A percentile compares a stretch with the other conserved stretches of the same genome.
phyloP scores from a whole-genome alignment of 2,329 filamentous ascomycete genomes.

The Fusarium bulbicola region DNA sequence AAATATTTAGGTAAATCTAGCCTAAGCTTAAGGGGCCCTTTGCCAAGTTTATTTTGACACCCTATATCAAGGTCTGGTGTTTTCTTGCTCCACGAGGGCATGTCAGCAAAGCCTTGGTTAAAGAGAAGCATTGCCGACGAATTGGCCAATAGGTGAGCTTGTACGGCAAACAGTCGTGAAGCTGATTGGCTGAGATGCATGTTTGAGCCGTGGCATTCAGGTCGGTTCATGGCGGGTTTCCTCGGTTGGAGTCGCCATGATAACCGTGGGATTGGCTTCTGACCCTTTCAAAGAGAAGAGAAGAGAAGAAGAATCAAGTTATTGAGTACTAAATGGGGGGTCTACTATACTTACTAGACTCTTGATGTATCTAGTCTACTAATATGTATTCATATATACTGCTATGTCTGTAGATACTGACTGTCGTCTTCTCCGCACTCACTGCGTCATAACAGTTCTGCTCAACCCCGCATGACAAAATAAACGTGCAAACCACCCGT shows the following conservation, averaged over 20 bases:
- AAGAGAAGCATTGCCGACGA: constrained; percentile 37
- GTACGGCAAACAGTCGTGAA: constrained; percentile 12
- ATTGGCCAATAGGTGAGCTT: constrained; percentile 45
- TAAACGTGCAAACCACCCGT: constrained; percentile 2
- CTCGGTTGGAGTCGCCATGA: constrained; percentile 44
- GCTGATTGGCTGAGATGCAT: constrained; percentile 19
- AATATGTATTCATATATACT: neutral
- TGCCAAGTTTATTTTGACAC: too few species aligned
- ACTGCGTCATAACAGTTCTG: neutral
- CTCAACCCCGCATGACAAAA: constrained; percentile 35
- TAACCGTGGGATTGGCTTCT: constrained; percentile 1
- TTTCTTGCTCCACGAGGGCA: neutral
- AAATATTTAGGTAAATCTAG: too few species aligned
- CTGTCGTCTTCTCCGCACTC: constrained; percentile 16
- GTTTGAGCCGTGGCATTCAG: constrained; percentile 25
- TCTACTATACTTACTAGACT: neutral
- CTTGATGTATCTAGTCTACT: neutral
- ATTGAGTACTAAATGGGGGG: neutral
- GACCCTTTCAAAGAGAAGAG: neutral
- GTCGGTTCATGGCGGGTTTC: constrained; percentile 45
- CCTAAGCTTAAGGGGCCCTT: too few species aligned
- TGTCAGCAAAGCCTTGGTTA: constrained; percentile 42
- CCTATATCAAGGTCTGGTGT: too few species aligned
- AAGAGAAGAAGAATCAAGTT: neutral
- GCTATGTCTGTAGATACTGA: neutral